Conservation (phyloP, 2,329 filamentous ascomycete species). For the Colletotrichum siamense region DNA sequence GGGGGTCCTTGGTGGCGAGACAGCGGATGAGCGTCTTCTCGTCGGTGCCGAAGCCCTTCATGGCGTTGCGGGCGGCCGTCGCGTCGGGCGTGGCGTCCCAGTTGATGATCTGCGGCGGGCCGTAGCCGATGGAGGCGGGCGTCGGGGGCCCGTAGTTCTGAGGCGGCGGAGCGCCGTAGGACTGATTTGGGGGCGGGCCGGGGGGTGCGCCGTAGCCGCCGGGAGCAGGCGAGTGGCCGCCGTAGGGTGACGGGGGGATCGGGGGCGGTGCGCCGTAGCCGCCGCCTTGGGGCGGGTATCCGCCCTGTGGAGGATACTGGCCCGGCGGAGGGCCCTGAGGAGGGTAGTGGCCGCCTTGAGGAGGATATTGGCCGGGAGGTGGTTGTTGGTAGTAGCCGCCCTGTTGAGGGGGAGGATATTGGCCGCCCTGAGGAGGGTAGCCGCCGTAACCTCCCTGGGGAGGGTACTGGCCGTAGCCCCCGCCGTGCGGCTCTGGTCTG, state of each 20-base stretch:
- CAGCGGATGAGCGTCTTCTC: slow-evolving; percentile 77
- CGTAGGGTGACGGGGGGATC: slow-evolving; percentile 31
- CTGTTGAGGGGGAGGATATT: slow-evolving; percentile 44
- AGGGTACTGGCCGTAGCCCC: slow-evolving; percentile 44
- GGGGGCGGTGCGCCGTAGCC: slow-evolving; percentile 42
- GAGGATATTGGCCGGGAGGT: slow-evolving; percentile 39
- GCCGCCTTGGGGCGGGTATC: slow-evolving; percentile 39
- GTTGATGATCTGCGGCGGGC: slow-evolving; percentile 70
- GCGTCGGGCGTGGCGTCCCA: slow-evolving; percentile 75
- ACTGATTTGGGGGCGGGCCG: slow-evolving; percentile 23
- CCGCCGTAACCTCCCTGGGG: slow-evolving; percentile 31
- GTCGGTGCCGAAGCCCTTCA: slow-evolving; percentile 94
- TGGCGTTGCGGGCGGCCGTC: slow-evolving; percentile 76
- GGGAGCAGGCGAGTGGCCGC: slow-evolving; percentile 28
- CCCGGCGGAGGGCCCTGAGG: slow-evolving; percentile 34
- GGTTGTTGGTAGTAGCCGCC: slow-evolving; percentile 39
- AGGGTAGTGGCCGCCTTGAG: slow-evolving; percentile 39
- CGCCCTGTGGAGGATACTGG: slow-evolving; percentile 39
- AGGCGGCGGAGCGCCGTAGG: slow-evolving; percentile 43
- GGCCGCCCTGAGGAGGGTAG: slow-evolving; percentile 38
- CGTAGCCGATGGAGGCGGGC: slow-evolving; percentile 76
- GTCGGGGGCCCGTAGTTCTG: slow-evolving; percentile 46
- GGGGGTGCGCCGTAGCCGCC: slow-evolving; percentile 29
- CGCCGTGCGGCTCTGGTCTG: slow-evolving; percentile 26
- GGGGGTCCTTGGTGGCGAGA: slow-evolving; percentile 75